Percentiles rank a stretch among this genome's conserved stretches.
Evolutionary conservation across 2,329 filamentous ascomycete species (phyloP).

Genomic region (Sporothrix brasiliensis): DNA sequence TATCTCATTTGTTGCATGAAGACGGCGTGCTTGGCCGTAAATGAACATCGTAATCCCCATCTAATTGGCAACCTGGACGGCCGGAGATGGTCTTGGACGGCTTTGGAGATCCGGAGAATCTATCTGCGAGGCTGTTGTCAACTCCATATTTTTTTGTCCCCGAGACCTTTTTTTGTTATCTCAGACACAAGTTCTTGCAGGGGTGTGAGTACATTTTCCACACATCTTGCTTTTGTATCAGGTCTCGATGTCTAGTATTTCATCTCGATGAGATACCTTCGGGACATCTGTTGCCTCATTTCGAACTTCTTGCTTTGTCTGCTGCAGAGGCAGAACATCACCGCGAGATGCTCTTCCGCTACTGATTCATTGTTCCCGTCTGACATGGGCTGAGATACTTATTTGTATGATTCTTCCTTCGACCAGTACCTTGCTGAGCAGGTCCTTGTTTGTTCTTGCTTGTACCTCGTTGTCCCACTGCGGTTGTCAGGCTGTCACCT

Average conservation of each 20-base stretch:
- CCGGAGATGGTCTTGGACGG: neutral
- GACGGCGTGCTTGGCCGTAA: neutral
- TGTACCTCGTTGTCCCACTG: no score
- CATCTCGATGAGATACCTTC: neutral
- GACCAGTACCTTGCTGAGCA: no score
- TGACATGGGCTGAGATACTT: neutral
- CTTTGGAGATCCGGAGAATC: conserved; percentile 14
- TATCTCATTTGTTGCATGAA: conserved; percentile 1
- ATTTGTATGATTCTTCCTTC: neutral
- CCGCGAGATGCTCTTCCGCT: neutral
- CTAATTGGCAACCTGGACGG: neutral
- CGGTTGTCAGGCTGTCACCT: no score
- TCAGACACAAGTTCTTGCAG: conserved; percentile 1
- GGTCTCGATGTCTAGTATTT: neutral
- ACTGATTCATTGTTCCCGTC: conserved; percentile 9
- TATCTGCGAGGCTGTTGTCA: conserved; percentile 2
- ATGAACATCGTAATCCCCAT: neutral
- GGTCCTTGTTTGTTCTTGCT: neutral
- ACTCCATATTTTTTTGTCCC: neutral
- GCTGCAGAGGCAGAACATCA: neutral
- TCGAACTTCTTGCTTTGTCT: neutral
- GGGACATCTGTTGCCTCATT: neutral
- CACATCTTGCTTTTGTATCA: neutral
- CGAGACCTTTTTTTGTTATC: conserved; percentile 11
- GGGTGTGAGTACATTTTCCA: neutral